Conservation (phyloP, 805 yeast species). For the Cyberlindnera veronae region DNA sequence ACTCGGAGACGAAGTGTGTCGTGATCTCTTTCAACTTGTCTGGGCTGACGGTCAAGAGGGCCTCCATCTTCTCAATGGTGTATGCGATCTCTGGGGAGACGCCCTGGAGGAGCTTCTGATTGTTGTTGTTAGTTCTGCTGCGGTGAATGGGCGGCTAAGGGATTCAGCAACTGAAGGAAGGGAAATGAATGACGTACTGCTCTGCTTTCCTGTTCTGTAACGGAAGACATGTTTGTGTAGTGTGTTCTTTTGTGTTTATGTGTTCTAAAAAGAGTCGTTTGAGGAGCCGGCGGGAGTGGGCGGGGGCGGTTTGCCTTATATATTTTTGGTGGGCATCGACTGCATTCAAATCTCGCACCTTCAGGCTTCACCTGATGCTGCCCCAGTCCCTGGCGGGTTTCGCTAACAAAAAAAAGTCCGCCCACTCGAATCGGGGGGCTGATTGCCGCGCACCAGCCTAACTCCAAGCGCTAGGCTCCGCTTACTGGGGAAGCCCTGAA, state of each 20-base stretch:
- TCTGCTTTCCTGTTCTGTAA: too few species aligned
- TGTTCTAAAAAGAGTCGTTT: too few species aligned
- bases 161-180: too few species aligned
- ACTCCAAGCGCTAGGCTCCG: neutral
- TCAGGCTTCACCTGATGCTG: too few species aligned
- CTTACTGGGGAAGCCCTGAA: neutral
- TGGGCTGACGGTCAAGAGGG: constrained; percentile 57
- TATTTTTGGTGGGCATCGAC: too few species aligned
- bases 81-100: constrained; percentile 60
- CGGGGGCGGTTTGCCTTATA: too few species aligned
- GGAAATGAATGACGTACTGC: too few species aligned
- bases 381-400: too few species aligned
- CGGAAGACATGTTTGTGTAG: neutral
- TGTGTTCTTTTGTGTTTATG: neutral
- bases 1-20: constrained; percentile 72
- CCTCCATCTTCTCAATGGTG: constrained; percentile 56
- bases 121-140: constrained; percentile 1
- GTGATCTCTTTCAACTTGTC: constrained; percentile 63
- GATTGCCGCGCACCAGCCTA: neutral
- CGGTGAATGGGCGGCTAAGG: neutral
- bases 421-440: too few species aligned
- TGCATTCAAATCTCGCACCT: too few species aligned
- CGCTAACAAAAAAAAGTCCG: too few species aligned
- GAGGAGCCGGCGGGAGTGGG: too few species aligned
- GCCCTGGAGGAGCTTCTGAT: constrained; percentile 33